Base-by-base conservation (phyloP, 2,329 filamentous ascomycete species). In the Lojkania enalia region DNA sequence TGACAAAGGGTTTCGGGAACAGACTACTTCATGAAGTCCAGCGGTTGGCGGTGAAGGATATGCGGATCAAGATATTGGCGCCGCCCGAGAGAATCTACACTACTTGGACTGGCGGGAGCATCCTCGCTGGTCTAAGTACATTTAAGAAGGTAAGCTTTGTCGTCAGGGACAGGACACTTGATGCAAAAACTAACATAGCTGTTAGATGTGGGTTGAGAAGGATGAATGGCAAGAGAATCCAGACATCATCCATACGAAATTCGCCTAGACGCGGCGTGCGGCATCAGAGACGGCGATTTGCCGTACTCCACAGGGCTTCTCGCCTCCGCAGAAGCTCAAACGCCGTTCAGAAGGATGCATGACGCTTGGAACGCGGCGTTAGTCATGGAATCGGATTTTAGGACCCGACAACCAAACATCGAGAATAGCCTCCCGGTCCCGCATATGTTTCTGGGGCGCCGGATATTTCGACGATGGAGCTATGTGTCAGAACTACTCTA, bases 141-240 rank as follows among this genome's bases (percentile, higher is more conserved):
- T 99, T 99, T 76, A 86, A 92, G 77, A 99, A 97, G 87, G 90
- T 94, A 72, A 69, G 80, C 67, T 35, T 13, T 25, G 36, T 40
- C 42, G 33, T 44, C 38, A 52, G 51, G 14, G 25, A 23, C 38
- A 39, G 25, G 35, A 42, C 44, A 42, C 29, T 19, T 43, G 37
- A 42, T 50, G 44, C 23, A 52, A 49, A n/a, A 32, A 55, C 65
- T 70, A 57, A 69, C 61, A 57, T 49, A 41, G 45, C 39, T 23
- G 51, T 45, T 69, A 96, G 92, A 99, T 99, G 94, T 97, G 94
- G 90, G 94, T 99, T 65, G 96, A 90, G 74, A 92, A 96, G 68
- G 94, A 97, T 67, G 94, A 99, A 77, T 99, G 94, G 94, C 94
- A 99, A 71, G 94, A 99, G 80, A 96, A 99, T 69, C 94, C 94